Evolutionary conservation across 164 flowering plant genomes (phyloP), one percentile per base, ranked within the genome.

Genomic region (Houttuynia cordata): DNA sequence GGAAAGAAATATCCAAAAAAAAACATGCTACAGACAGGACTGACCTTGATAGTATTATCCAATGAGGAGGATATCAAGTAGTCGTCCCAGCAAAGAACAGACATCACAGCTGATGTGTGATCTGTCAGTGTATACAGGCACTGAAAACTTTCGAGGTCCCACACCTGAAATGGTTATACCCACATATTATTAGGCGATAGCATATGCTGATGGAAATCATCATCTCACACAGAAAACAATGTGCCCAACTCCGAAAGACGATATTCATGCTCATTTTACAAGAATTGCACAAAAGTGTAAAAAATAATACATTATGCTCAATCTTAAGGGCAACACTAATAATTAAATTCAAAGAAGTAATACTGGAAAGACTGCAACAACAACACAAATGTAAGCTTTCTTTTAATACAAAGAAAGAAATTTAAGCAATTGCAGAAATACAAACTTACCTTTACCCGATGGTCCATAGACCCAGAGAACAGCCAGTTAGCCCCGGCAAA

Each of bases 391-490:
- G 37, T 30, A 30, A 30, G 37, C 37, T 30, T 2, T 30, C 2
- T 30, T 30, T 30, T 30, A 30, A 6, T 30, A 30, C 4, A 30
- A 6, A 30, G 37, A 30, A 30, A 30, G 37, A 2, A 6, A 30
- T 30, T 45, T 17, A 45, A 12, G 49, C 17, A 17, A 3, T 45
- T 12, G 17, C 14, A 45, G 49, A 3, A 45, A 12, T 8, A 45
- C 2, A 56, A 63, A 72, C 91, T 74, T 78, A 86, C 97, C 68
- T 68, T 79, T 60, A 94, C 84, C 53, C 93, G 68, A 56, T 79
- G 22, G 73, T 94, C 99, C 95, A 91, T 86, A 22, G 97, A 91
- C 62, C 97, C 95, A 68, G 99, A 94, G 70, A 78, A 94, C 5
- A 94, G 79, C 68, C 88, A 78, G 60, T 81, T 83, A 59, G 83